Evolutionary conservation across 805 yeast species (phyloP).

Genomic region (Kodamaea jinghongensis): DNA sequence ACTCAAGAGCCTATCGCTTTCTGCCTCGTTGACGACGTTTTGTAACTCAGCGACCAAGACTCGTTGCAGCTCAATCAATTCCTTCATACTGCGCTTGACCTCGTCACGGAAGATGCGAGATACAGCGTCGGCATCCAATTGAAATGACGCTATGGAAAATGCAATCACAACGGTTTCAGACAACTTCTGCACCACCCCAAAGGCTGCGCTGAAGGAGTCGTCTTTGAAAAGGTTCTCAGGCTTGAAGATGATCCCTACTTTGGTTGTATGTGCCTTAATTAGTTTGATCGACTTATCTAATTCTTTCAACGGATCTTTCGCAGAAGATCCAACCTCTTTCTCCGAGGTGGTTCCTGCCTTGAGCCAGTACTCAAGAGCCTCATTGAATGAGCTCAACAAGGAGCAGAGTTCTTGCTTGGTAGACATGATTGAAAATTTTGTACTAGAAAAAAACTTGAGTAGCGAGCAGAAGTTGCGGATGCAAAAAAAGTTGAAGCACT

Average conservation of each 20-base stretch:
- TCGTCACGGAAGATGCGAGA: conserved; percentile 40
- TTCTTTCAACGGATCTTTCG: conserved; percentile 53
- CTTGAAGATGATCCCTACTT: conserved; percentile 67
- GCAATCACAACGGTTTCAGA: conserved; percentile 44
- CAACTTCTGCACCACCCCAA: conserved; percentile 45
- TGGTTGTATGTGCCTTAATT: conserved; percentile 73
- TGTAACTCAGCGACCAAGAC: conserved; percentile 28
- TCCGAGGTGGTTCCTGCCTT: conserved; percentile 10
- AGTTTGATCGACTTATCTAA: conserved; percentile 56
- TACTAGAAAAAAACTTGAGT: conserved; percentile 9
- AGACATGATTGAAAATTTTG: conserved; percentile 10
- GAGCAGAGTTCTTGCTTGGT: conserved; percentile 20
- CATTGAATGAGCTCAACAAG: conserved; percentile 27
- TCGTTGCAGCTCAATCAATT: conserved; percentile 17
- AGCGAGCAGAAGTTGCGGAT: not conserved
- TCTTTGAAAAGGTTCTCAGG: conserved; percentile 46
- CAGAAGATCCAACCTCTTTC: conserved; percentile 20
- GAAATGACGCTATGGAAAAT: conserved; percentile 39
- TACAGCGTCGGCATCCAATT: conserved; percentile 23
- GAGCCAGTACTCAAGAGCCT: conserved; percentile 32
- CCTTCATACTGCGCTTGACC: conserved; percentile 23
- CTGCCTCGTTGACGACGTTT: conserved; percentile 19
- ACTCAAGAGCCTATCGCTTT: conserved; percentile 46
- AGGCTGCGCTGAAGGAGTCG: conserved; percentile 37
- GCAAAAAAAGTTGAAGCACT: no score